Base-by-base conservation (phyloP, 2,329 filamentous ascomycete genomes). In the Colletotrichum sp. region DNA sequence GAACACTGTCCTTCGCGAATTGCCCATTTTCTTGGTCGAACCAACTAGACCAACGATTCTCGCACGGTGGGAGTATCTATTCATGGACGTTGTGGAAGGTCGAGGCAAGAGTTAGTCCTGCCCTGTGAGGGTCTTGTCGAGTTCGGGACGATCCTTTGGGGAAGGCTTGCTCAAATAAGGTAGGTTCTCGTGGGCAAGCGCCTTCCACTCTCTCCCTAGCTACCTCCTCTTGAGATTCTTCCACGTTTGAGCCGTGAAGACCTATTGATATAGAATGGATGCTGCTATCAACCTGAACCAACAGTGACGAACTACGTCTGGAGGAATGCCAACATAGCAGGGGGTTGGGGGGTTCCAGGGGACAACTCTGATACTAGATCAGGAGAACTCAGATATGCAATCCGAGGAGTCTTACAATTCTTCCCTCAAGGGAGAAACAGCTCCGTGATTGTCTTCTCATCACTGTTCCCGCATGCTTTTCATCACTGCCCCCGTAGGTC, bases 381-480 rank as follows among this genome's bases (percentile, higher is more conserved):
- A 62, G 30, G 28, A 34, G 57, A 62, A 34, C 57, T 62, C 57
- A 62, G 57, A 62, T 34, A 32, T 32, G 28, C 2, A 62, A 62
- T 62, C 18, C 57, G 1, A 21, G 28, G 4, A 62, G 57, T 62
- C 57, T 62, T 62, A 62, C 28, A 0, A 32, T 62, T 32, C 3
- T 52, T 0, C 57, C 26, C 26, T 18, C 16, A 10, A 62, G 18
- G 57, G 57, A 21, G 57, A 62, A 2, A 21, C 57, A 3, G 57
- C 57, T 62, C 57, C 57, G 57, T 34, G 57, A 62, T 62, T 62
- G 28, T 32, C 57, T 62, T 34, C 57, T 62, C 57, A 62, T 62
- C 28, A 62, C 57, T 62, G 57, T 62, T 62, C 57, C 57, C 57
- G 57, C 57, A 0, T 3, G 57, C 28, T 62, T 62, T 62, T 62